Evolutionary conservation across 2,329 filamentous ascomycete species (phyloP), one percentile per base, ranked within the genome.

Genomic region (Fusarium drepaniforme): DNA sequence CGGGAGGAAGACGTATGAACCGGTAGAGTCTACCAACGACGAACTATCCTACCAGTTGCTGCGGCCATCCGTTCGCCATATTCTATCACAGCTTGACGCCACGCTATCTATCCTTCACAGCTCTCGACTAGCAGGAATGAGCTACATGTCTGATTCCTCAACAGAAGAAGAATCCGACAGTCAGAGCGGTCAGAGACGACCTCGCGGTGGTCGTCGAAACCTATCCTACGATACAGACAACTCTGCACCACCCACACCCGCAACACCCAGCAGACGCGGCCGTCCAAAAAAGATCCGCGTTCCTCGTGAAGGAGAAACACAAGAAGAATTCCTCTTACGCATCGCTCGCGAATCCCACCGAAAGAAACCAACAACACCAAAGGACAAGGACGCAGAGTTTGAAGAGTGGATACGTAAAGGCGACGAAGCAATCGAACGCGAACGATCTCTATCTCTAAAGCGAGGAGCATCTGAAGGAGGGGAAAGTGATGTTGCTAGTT

Each of bases 31-130:
- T 9, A 88, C 90, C 2, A 92, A 97, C 76, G 95, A 97, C 75
- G 91, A 93, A 2, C 81, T 86, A 58, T 93, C 94, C 0, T 85
- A 88, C 68, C 81, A 83, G 2, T 85, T 97, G 7, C 84, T 98
- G 18, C 88, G 88, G 0, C 94, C 95, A 0, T 88, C 90, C 0
- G 88, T 93, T 13, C 88, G 92, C n/a, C 92, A 94, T 74, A 88
- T 96, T 18, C 86, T 98, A 11, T 83, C 87, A 2, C 90, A 91
- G 40, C 80, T 98, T 2, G 94, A 98, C 76, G 82, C 86, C 7
- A 87, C 96, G 1, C 88, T 98, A 8, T 85, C 87, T 35, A 90
- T 92, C 5, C 86, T 98, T 16, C 94, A 96, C 79, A 90, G 92
- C 68, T 87, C 90, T 1, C 89, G 92, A 42, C 84, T 89, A 51